Conservation (phyloP, 352 stramenopile species). For the Phytophthora idaei region DNA sequence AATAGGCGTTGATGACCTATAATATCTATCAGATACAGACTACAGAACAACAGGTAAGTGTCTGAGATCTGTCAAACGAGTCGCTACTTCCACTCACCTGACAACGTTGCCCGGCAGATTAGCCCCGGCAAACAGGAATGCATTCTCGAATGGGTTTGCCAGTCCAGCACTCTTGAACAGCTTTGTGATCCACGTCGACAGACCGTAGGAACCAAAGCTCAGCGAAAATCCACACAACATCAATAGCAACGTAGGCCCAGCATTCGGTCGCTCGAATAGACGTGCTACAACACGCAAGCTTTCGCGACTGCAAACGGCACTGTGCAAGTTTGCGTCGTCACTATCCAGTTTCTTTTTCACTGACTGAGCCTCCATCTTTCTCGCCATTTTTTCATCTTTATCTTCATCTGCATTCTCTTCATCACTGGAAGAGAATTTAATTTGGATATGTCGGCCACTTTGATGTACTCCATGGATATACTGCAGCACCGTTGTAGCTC, state of each 20-base stretch:
- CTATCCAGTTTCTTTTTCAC: neutral
- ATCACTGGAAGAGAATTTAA: constrained; percentile 65
- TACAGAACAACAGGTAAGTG: constrained; percentile 20
- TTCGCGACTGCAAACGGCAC: constrained; percentile 64
- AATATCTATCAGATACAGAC: constrained; percentile 74
- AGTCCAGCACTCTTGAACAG: constrained; percentile 89
- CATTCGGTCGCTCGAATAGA: constrained; percentile 56
- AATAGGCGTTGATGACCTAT: constrained; percentile 76
- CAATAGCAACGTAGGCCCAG: constrained; percentile 58
- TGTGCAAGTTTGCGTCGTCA: constrained; percentile 15
- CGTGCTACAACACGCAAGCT: constrained; percentile 47
- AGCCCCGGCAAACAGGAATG: constrained; percentile 90
- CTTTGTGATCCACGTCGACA: constrained; percentile 95
- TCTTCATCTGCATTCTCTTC: constrained; percentile 40
- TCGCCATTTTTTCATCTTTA: constrained; percentile 18
- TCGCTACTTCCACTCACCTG: constrained; percentile 40
- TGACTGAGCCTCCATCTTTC: constrained; percentile 19
- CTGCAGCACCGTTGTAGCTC: constrained; percentile 60
- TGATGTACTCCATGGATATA: constrained; percentile 65
- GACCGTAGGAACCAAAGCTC: constrained; percentile 92
- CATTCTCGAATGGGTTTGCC: constrained; percentile 92
- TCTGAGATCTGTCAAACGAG: neutral
- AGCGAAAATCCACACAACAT: constrained; percentile 76
- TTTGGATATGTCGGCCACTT: constrained; percentile 54
- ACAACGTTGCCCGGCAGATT: constrained; percentile 93